phyloP scores from a whole-genome alignment of 139 green algal genomes.

The Coelastrella sp. region DNA sequence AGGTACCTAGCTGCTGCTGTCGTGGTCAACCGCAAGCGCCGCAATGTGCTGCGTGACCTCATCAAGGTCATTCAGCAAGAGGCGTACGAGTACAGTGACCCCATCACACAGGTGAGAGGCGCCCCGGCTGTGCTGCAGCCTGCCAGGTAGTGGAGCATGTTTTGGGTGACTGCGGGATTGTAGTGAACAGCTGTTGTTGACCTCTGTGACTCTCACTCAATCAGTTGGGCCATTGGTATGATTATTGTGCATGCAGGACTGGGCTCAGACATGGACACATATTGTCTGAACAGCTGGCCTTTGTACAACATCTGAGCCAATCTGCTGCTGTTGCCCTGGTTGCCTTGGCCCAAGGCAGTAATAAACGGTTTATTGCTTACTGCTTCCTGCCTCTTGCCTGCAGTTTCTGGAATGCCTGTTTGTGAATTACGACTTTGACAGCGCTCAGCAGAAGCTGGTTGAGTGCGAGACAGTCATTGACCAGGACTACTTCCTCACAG shows the following conservation, averaged over 20 bases:
- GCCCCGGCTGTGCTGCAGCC: background rate
- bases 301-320: too few relatives aligned
- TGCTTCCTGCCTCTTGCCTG: background rate
- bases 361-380: background rate
- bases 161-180: too few relatives aligned
- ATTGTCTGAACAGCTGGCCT: too few relatives aligned
- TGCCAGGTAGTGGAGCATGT: too few relatives aligned
- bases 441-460: slow-evolving; percentile 92
- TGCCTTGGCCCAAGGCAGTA: too few relatives aligned
- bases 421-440: slow-evolving; percentile 97
- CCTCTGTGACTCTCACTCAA: too few relatives aligned
- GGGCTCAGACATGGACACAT: too few relatives aligned
- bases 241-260: too few relatives aligned
- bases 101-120: slow-evolving; percentile 55
- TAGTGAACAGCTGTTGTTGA: too few relatives aligned
- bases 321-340: background rate
- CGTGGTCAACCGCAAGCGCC: slow-evolving; percentile 91
- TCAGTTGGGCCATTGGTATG: too few relatives aligned
- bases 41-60: slow-evolving; percentile 93
- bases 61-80: slow-evolving; percentile 74
- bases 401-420: slow-evolving; percentile 96
- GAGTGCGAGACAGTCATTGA: slow-evolving; percentile 93
- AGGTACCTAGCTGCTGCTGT: slow-evolving; percentile 91
- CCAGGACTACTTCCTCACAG: slow-evolving; percentile 95
- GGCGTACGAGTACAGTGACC: slow-evolving; percentile 70